A percentile compares a stretch with the other conserved stretches of the same genome.
Conservation (phyloP, 257 asterid species). For the Solanum virginianum region DNA sequence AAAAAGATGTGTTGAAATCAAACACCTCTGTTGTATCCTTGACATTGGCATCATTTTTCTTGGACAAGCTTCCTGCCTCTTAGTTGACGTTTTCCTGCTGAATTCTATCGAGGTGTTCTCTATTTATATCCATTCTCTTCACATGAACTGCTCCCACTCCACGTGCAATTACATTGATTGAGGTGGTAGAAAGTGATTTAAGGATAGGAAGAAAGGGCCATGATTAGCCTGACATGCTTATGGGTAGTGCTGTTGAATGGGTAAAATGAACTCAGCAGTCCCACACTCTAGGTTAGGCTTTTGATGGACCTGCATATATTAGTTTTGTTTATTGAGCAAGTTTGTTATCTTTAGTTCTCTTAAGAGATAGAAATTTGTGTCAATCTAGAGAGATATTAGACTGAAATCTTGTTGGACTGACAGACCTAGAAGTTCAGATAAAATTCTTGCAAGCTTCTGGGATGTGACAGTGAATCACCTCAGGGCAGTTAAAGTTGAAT, state of each 20-base stretch:
- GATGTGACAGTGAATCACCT: too few relatives aligned
- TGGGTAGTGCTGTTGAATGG: not conserved
- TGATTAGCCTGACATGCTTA: not conserved
- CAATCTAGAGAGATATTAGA: not conserved
- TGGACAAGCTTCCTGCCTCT: not conserved
- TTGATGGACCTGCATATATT: not conserved
- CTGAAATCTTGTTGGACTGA: too few relatives aligned
- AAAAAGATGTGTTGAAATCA: not conserved
- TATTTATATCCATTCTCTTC: not conserved
- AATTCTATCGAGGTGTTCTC: not conserved
- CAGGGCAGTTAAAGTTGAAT: too few relatives aligned
- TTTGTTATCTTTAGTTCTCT: not conserved
- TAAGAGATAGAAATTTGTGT: not conserved
- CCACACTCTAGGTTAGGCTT: not conserved
- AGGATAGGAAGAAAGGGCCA: not conserved
- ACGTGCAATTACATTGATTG: not conserved
- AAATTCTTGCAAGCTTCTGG: not conserved
- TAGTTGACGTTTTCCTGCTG: not conserved
- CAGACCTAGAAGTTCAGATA: too few relatives aligned
- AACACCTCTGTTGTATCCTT: not conserved
- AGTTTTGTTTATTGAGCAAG: not conserved
- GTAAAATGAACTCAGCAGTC: not conserved
- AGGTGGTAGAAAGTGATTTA: not conserved
- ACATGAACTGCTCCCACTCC: not conserved
- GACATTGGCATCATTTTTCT: not conserved